Percentiles rank a stretch among this genome's conserved stretches.
Conservation (phyloP, 2,329 filamentous ascomycete species). For the Mariannaea sp. region DNA sequence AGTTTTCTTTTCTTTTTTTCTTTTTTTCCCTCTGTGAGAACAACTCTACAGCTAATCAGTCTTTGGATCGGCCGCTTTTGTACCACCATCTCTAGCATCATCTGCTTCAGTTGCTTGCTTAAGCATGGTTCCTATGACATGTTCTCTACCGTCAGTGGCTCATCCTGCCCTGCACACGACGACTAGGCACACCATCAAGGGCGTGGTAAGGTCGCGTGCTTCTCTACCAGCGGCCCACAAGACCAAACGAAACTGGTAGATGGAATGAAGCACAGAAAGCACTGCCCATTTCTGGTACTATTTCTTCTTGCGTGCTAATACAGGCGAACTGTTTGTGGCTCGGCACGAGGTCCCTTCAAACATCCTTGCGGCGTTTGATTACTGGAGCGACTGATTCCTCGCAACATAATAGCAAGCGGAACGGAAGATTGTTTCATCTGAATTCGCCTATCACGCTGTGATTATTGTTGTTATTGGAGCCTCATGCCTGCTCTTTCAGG, state of each 20-base stretch:
- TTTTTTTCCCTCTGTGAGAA: too few species aligned
- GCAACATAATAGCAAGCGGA: slow-evolving; percentile 34
- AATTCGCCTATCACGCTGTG: slow-evolving; percentile 23
- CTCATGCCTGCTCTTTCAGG: slow-evolving; percentile 25
- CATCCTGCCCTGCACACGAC: neutral
- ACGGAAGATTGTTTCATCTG: slow-evolving; percentile 25
- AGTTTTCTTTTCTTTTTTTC: slow-evolving; percentile 27
- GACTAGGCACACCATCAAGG: neutral
- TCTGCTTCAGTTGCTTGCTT: slow-evolving; percentile 18
- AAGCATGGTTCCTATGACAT: slow-evolving; percentile 19
- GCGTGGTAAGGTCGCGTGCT: slow-evolving; percentile 20
- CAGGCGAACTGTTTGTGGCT: slow-evolving; percentile 14
- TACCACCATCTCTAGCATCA: slow-evolving; percentile 24
- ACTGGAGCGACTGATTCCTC: slow-evolving; percentile 22
- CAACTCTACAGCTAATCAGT: slow-evolving; percentile 24
- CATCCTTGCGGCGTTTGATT: slow-evolving; percentile 16
- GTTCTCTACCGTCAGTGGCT: neutral
- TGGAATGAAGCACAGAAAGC: slow-evolving; percentile 21
- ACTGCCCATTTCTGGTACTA: slow-evolving; percentile 35
- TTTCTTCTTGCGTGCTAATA: slow-evolving; percentile 21
- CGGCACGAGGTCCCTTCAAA: neutral
- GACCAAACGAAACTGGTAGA: slow-evolving; percentile 29
- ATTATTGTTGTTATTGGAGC: slow-evolving; percentile 17
- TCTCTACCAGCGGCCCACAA: slow-evolving; percentile 14
- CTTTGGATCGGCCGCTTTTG: slow-evolving; percentile 26